These are phyloP conservation scores for Thalassiosira delicatula DNA, from an alignment of 352 stramenopile genomes.

Conservation along the genomic window DNA sequence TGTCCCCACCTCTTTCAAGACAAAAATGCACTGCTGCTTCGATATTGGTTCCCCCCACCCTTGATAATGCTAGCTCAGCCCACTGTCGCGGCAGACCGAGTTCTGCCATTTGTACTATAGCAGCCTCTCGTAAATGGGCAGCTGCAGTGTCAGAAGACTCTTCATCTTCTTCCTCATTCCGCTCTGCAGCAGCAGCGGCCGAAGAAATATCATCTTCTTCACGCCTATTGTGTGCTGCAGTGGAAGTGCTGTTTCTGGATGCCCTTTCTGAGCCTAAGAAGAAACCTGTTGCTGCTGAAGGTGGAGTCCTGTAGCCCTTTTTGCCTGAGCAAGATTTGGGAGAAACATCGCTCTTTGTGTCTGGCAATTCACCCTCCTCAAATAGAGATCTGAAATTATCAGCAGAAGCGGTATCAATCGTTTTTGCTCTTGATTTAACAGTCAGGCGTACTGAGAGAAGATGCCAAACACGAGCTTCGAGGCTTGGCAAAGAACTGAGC, in stretches of 20 bases:
- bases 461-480: constrained; percentile 60
- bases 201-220: constrained; percentile 47
- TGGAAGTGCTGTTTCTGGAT: constrained; percentile 35
- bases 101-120: constrained; percentile 85
- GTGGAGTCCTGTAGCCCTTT: constrained; percentile 41
- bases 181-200: constrained; percentile 49
- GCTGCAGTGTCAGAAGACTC: constrained; percentile 60
- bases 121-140: constrained; percentile 77
- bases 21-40: constrained; percentile 86
- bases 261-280: constrained; percentile 44
- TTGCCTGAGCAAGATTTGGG: background rate
- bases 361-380: constrained; percentile 21
- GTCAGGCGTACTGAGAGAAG: constrained; percentile 44
- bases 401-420: constrained; percentile 20
- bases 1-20: constrained; percentile 83
- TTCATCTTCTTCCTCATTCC: constrained; percentile 67
- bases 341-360: constrained; percentile 14
- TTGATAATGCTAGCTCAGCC: constrained; percentile 80
- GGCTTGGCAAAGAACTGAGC: constrained; percentile 54
- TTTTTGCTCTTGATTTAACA: constrained; percentile 42
- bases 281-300: constrained; percentile 34
- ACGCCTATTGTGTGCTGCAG: constrained; percentile 34
- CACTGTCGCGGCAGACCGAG: constrained; percentile 82
- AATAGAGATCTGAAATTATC: constrained; percentile 47
- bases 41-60: constrained; percentile 83